These are phyloP conservation scores for Lignosus rhinocerotis DNA, from an alignment of 1,284 basidiomycete genomes.

Conservation along the genomic window DNA sequence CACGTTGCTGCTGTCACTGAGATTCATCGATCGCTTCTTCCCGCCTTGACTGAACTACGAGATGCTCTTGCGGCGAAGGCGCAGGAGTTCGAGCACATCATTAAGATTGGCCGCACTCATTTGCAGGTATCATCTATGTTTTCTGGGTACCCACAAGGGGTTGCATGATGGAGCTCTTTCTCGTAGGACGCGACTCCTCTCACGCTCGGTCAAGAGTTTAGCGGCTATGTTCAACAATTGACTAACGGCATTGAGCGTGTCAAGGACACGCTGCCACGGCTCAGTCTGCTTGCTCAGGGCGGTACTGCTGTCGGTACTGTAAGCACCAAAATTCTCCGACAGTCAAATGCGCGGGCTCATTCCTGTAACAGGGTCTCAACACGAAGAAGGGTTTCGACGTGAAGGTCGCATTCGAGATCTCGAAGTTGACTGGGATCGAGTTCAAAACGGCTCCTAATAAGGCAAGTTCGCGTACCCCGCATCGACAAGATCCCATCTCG, in stretches of 20 bases:
- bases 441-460: constrained; percentile 99
- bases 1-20: constrained; percentile 96
- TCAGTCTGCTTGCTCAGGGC: constrained; percentile 94
- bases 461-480: constrained; percentile 40
- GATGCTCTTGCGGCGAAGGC: constrained; percentile 85
- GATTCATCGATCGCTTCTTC: constrained; percentile 80
- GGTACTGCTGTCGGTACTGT: constrained; percentile 99
- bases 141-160: no score
- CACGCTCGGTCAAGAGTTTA: constrained; percentile 98
- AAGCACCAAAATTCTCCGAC: constrained; percentile 32
- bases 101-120: constrained; percentile 99
- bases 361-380: constrained; percentile 78
- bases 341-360: not conserved
- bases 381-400: constrained; percentile 97
- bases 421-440: constrained; percentile 86
- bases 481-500: constrained; percentile 5
- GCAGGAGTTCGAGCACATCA: constrained; percentile 84
- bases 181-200: constrained; percentile 92
- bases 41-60: constrained; percentile 83
- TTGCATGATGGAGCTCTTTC: not conserved
- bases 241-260: constrained; percentile 90
- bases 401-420: constrained; percentile 91
- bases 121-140: constrained; percentile 60
- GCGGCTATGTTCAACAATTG: constrained; percentile 96
- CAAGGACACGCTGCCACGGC: constrained; percentile 80